Evolutionary conservation across 345 rosid genomes (phyloP), one percentile per base, ranked within the genome.

Genomic region (Boechera divaricarpa): DNA sequence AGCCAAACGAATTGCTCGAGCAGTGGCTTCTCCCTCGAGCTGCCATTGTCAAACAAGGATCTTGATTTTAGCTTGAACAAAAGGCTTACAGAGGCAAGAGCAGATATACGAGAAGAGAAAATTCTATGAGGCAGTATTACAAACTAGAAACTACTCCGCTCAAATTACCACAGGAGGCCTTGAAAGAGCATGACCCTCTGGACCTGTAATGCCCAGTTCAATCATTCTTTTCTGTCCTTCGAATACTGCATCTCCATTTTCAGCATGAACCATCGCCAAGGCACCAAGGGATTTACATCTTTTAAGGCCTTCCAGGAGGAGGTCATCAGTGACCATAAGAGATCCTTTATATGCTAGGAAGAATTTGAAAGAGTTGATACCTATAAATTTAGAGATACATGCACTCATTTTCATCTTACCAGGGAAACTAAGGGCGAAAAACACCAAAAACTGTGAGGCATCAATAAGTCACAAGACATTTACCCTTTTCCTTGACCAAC

Each of bases 181-280:
- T 4, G 98, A 92, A 77, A 92, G 98, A 65, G 91, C 88, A 84
- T 94, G 98, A 35, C 98, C 98, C 70, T 93, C 99, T 18, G 99
- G 97, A 73, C 99, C 99, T 16, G 90, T 91, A 73, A 95, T 90
- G 73, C 98, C 98, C 38, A 95, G 91, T 56, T 91, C 93, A 61
- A 93, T 88, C 93, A 95, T 95, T 78, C 93, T 82, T 59, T 84
- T 84, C 82, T 95, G 99, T 47, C 99, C 99, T 87, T 90, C 97
- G 24, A 85, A 86, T 9, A 95, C 99, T 41, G 94, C 99, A 86
- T 95, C 98, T 59, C 99, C 98, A 80, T 95, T 92, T 89, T 95
- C 99, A 65, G 98, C 98, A 81, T 95, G 99, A 79, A 95, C 99
- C 99, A 95, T 95, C 12, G 98, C 91, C 82, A 95, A 76, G 77